Percentiles rank a stretch among this genome's conserved stretches.
phyloP scores from a whole-genome alignment of 331 rosid species.

The Ulmus americana region DNA sequence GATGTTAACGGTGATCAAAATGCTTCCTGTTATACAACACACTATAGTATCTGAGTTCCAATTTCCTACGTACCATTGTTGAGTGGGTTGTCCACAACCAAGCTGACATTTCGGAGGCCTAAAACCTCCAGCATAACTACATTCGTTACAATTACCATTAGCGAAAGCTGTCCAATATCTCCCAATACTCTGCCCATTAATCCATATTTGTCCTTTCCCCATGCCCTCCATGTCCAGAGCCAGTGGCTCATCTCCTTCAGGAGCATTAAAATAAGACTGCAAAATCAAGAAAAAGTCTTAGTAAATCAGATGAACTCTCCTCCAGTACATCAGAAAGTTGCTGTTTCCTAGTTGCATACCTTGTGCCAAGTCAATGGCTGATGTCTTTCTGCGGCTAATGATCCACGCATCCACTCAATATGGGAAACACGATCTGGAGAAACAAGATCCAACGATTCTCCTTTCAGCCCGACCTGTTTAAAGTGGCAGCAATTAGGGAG shows the following conservation, averaged over 20 bases:
- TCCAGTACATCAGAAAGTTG: slow-evolving; percentile 9
- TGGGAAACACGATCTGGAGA: slow-evolving; percentile 63
- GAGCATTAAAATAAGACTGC: slow-evolving; percentile 83
- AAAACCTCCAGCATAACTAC: slow-evolving; percentile 64
- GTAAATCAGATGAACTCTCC: not conserved
- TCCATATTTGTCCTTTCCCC: slow-evolving; percentile 99
- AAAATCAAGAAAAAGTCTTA: not conserved
- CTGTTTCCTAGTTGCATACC: slow-evolving; percentile 35
- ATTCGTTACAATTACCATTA: slow-evolving; percentile 61
- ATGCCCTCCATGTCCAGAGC: slow-evolving; percentile 92
- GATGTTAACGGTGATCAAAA: slow-evolving; percentile 6
- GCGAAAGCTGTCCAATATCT: slow-evolving; percentile 90
- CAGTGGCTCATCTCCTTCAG: slow-evolving; percentile 79
- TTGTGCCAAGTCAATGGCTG: slow-evolving; percentile 98
- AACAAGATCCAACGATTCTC: slow-evolving; percentile 87
- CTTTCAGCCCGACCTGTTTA: slow-evolving; percentile 84
- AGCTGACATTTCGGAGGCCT: slow-evolving; percentile 75
- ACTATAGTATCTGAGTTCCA: not conserved
- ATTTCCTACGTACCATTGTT: slow-evolving; percentile 53
- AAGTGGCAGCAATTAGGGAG: slow-evolving; percentile 14
- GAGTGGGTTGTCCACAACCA: slow-evolving; percentile 90
- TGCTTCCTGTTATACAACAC: not conserved
- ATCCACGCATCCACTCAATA: slow-evolving; percentile 74
- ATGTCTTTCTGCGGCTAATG: slow-evolving; percentile 48
- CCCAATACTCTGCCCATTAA: slow-evolving; percentile 84